Base-by-base conservation (phyloP, 129 eudicot species). In the Daucus carota region DNA sequence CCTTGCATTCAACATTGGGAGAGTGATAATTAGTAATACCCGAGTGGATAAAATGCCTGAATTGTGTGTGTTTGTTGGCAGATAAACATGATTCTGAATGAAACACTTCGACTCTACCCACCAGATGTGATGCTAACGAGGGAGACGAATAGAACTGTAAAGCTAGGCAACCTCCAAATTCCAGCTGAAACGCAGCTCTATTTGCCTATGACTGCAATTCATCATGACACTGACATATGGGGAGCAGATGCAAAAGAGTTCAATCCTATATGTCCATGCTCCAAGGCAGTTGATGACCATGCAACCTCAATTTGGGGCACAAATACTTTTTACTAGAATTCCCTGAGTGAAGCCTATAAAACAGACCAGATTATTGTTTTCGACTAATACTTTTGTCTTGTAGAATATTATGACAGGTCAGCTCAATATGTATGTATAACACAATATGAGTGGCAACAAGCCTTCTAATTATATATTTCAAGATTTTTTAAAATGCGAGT, bases 71-170 rank as follows among this genome's bases (percentile, higher is more conserved):
- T n/a, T n/a, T n/a, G n/a, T 62, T 74, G 76, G 50, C 88, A 89
- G 91, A 54, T 89, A 24, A 81, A 73, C 85, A 77, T 89, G 95
- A 85, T 89, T 63, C 26, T 89, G 31, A 87, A 86, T 44, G 95
- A 89, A 77, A 78, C 95, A 18, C 80, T 87, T 54, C 84, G 95
- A 24, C 89, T 89, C 70, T 89, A 87, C 77, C 91, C 95, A 17
- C 86, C 91, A 18, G 87, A 88, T 2, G 86, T 81, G 68, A 76
- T 82, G 79, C 42, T 86, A 70, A 70, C 80, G 85, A 86, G 93
- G 81, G 77, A 83, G 74, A 68, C 86, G 32, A 38, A 45, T 16
- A 77, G 82, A 67, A 62, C 76, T 18, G 77, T 84, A 8, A 84
- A 84, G 73, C 52, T 88, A 52, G 75, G 75, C 18, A 44, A 43